These are phyloP conservation scores for Vitis hybrid DNA, from an alignment of 177 flowering plant species.

Conservation along the genomic window DNA sequence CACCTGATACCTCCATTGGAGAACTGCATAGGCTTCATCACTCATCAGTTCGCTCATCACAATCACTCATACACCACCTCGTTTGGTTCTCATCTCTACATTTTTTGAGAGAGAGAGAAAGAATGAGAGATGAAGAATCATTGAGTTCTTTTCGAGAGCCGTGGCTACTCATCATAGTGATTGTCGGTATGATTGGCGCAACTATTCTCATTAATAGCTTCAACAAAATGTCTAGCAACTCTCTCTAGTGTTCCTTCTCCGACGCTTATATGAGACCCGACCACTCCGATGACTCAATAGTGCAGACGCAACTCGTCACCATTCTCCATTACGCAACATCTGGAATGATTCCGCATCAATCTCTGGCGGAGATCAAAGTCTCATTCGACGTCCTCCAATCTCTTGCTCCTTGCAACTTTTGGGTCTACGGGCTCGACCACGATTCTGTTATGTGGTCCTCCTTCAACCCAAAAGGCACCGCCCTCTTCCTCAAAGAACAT, in stretches of 20 bases:
- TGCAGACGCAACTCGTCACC: conserved; percentile 22
- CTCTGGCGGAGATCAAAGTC: conserved; percentile 23
- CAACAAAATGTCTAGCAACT: background rate
- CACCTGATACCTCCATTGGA: no score
- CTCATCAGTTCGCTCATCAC: no score
- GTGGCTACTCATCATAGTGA: background rate
- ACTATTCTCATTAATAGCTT: background rate
- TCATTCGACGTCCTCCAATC: conserved; percentile 30
- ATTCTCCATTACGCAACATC: conserved; percentile 47
- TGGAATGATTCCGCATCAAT: conserved; percentile 31
- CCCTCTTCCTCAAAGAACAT: conserved; percentile 59
- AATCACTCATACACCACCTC: no score
- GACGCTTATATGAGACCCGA: background rate
- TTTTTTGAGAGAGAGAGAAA: background rate
- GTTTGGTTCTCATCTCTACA: no score
- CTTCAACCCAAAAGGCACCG: conserved; percentile 36
- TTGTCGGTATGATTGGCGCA: background rate
- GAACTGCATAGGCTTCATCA: no score
- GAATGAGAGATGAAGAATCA: background rate
- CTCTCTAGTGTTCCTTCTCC: background rate
- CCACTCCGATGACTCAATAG: background rate
- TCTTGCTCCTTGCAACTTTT: conserved; percentile 40
- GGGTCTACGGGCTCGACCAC: conserved; percentile 50
- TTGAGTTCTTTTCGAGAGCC: background rate
- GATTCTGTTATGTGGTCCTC: conserved; percentile 52